These are phyloP conservation scores for Dendrobium catenatum DNA, from an alignment of 106 monocot genomes.

Conservation along the genomic window DNA sequence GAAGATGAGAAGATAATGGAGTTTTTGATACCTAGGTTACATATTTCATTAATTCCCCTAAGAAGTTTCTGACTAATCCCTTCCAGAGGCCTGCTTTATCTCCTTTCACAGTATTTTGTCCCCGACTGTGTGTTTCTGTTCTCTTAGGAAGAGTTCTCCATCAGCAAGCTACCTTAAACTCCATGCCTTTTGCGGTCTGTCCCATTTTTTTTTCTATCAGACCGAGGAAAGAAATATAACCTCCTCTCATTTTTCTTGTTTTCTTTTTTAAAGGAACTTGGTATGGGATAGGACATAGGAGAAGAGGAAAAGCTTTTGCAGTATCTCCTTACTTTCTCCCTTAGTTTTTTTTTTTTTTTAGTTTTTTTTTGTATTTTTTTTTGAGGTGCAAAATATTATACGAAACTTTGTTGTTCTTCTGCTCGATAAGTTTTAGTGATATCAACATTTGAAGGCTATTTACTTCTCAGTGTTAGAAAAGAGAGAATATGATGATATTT, in stretches of 20 bases:
- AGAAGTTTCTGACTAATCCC: background rate
- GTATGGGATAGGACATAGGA: background rate
- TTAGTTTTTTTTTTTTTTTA: background rate
- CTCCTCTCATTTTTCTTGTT: background rate
- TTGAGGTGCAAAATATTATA: background rate
- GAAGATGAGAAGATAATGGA: background rate
- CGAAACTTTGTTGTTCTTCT: no score
- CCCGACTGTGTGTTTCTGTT: background rate
- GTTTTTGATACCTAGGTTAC: background rate
- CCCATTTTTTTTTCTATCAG: background rate
- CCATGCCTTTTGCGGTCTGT: background rate
- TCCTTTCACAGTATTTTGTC: background rate
- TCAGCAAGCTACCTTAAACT: background rate
- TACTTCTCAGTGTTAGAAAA: no score
- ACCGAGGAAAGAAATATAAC: background rate
- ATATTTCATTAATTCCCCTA: background rate
- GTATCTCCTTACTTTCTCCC: background rate
- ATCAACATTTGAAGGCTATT: no score
- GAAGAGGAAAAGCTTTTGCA: background rate
- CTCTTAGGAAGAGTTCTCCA: background rate
- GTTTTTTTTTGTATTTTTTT: background rate
- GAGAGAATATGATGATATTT: no score
- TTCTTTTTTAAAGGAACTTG: background rate
- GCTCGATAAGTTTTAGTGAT: no score
- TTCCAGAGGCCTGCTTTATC: background rate